phyloP scores from a whole-genome alignment of 176 grass and related monocot species.

The Carex parvula region DNA sequence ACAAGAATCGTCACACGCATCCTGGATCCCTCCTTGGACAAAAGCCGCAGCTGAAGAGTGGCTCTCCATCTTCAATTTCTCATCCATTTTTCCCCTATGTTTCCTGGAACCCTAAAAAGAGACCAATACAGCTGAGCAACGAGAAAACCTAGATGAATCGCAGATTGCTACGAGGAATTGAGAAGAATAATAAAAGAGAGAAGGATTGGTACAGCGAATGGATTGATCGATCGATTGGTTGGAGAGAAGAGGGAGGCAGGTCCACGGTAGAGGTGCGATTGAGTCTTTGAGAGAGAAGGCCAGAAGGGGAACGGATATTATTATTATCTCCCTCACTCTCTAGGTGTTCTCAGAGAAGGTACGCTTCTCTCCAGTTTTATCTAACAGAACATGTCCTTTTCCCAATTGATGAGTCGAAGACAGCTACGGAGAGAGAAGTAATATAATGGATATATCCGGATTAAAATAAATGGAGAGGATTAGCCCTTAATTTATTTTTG shows the following conservation, averaged over 20 bases:
- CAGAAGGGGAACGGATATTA: slow-evolving; percentile 7
- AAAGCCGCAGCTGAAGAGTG: slow-evolving; percentile 78
- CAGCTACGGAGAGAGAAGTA: no score
- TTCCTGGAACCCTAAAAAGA: neutral
- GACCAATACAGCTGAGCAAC: neutral
- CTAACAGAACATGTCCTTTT: neutral
- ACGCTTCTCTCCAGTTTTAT: neutral
- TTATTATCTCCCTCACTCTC: neutral
- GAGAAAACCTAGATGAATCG: neutral
- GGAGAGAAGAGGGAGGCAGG: slow-evolving; percentile 1
- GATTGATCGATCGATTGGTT: slow-evolving; percentile 9
- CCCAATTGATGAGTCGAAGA: neutral
- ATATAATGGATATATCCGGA: neutral
- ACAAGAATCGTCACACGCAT: slow-evolving; percentile 89
- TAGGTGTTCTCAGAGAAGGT: neutral
- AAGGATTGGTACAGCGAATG: neutral
- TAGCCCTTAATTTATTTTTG: neutral
- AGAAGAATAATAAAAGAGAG: neutral
- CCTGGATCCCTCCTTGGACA: slow-evolving; percentile 90
- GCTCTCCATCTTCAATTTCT: slow-evolving; percentile 74
- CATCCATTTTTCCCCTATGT: slow-evolving; percentile 41
- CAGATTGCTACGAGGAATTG: neutral
- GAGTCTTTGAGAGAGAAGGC: neutral
- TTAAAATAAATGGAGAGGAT: neutral
- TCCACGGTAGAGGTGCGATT: slow-evolving; percentile 14